Evolutionary conservation across 176 grass and related monocot genomes (phyloP), one percentile per base, ranked within the genome.

Genomic region (Elaeis guineensis): DNA sequence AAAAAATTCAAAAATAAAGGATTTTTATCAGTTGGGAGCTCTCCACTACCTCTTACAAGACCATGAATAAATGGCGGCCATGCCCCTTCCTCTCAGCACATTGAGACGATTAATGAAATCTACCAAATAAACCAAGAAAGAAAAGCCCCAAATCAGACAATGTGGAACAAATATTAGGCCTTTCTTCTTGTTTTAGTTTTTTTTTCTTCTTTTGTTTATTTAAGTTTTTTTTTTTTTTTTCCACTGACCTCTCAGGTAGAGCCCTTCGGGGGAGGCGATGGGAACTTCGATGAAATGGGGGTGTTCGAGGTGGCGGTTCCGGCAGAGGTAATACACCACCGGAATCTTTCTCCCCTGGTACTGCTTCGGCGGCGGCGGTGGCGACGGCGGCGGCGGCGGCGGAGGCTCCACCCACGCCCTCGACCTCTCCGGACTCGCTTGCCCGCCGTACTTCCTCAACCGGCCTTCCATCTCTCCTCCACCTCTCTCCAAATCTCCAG

Each of bases 211-310:
- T 22, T 22, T 2, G 1, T n/a, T n/a, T n/a, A n/a, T n/a, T n/a
- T n/a, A 1, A 17, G 8, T 26, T 17, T 51, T 14, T 3, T 16
- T 4, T 30, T 29, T 19, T 18, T 19, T 19, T 22, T 15, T 17
- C 5, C 18, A 76, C 64, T 64, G 60, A 96, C 92, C 92, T 85
- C 86, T 82, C 21, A 96, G 78, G 50, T 80, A 88, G 56, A 96
- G 74, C 58, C 83, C 83, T 21, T 90, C 80, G 19, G 78, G 49
- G 26, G 84, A 89, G 59, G 84, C 53, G 23, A 85, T 29, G 21
- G 84, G 88, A 51, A 98, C 84, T 78, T 98, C 81, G 64, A 98
- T 83, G 84, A 98, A 98, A 83, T 98, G 93, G 28, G 93, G 93
- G 73, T 98, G 93, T 88, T 98, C 93, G 50, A 98, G 79, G 63